Conservation (phyloP, 202 grass and related monocot genomes). For the Schoenoplectus triqueter region DNA sequence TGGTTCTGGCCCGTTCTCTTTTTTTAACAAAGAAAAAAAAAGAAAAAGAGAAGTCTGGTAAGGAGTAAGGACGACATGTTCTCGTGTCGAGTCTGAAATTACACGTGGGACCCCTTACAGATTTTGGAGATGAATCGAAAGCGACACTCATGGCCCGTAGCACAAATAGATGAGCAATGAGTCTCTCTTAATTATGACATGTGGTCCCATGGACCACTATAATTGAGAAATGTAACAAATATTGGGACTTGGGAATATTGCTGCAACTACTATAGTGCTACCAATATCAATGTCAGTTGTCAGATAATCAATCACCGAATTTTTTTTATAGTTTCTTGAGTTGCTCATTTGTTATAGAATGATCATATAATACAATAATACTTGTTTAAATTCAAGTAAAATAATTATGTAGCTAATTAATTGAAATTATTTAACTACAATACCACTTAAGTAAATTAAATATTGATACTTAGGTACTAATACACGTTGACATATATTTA, state of each 20-base stretch:
- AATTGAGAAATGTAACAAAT: neutral
- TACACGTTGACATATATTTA: neutral
- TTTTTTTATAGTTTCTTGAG: neutral
- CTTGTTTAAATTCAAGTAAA: neutral
- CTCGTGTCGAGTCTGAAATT: neutral
- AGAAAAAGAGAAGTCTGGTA: no score
- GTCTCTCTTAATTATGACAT: neutral
- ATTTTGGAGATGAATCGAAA: conserved; percentile 9
- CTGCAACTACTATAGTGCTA: neutral
- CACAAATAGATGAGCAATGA: neutral
- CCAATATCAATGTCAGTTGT: neutral
- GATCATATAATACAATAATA: neutral
- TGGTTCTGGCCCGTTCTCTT: neutral
- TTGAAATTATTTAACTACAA: neutral
- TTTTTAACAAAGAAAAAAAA: neutral
- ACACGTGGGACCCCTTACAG: neutral
- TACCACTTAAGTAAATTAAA: neutral
- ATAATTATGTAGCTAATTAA: neutral
- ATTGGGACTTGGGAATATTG: neutral
- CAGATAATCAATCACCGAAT: neutral
- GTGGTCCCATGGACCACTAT: neutral
- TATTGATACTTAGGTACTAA: neutral
- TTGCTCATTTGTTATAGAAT: neutral
- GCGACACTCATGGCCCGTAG: neutral
- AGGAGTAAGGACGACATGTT: neutral